These are phyloP conservation scores for Epichloe hybrida DNA, from an alignment of 2,329 filamentous ascomycete species.

Conservation along the genomic window DNA sequence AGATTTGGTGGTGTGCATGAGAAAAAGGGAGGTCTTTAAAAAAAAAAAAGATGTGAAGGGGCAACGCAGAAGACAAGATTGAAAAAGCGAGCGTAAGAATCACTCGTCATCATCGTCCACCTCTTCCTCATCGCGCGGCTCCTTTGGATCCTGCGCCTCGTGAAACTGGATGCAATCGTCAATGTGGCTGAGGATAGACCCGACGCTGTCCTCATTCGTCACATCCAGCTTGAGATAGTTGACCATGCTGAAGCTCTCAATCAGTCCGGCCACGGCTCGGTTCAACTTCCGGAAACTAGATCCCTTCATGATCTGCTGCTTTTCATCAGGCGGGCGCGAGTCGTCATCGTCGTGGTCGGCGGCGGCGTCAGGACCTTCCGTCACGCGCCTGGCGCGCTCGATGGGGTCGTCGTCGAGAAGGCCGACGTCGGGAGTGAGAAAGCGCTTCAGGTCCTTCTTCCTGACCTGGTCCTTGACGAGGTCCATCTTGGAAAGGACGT, in stretches of 20 bases:
- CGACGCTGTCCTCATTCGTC: slow-evolving; percentile 84
- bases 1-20: not conserved
- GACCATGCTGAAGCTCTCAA: slow-evolving; percentile 97
- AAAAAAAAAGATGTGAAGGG: not conserved
- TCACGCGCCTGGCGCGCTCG: slow-evolving; percentile 28
- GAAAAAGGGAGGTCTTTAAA: not conserved
- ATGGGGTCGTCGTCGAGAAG: slow-evolving; percentile 69
- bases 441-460: slow-evolving; percentile 79
- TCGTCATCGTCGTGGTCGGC: slow-evolving; percentile 39
- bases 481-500: slow-evolving; percentile 96
- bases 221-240: slow-evolving; percentile 84
- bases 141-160: slow-evolving; percentile 81
- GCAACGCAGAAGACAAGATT: too few species aligned
- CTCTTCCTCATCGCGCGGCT: slow-evolving; percentile 51
- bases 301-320: slow-evolving; percentile 63
- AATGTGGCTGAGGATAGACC: slow-evolving; percentile 73
- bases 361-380: slow-evolving; percentile 20
- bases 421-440: slow-evolving; percentile 72
- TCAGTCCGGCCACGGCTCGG: slow-evolving; percentile 74
- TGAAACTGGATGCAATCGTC: slow-evolving; percentile 90
- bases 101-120: slow-evolving; percentile 27
- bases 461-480: slow-evolving; percentile 80
- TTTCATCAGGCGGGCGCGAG: slow-evolving; percentile 47
- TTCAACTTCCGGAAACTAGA: slow-evolving; percentile 73
- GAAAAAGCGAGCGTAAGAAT: not conserved